These are phyloP conservation scores for Phytopythium aichiense DNA, from an alignment of 352 stramenopile genomes.

Conservation along the genomic window DNA sequence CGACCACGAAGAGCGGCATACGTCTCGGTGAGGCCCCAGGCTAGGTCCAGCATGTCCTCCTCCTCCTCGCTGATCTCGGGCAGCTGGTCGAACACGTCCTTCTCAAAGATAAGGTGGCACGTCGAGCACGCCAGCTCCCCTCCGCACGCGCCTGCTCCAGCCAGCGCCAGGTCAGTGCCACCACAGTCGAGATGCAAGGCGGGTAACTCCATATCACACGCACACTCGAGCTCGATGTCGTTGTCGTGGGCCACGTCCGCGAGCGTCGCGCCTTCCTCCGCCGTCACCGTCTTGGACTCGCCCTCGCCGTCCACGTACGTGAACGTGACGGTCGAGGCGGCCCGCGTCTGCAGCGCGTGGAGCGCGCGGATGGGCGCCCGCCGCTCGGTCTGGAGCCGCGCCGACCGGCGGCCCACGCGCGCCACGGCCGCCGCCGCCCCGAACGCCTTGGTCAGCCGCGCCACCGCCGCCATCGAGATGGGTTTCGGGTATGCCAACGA, in stretches of 20 bases:
- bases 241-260: slow-evolving; percentile 92
- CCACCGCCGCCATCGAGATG: not conserved
- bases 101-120: slow-evolving; percentile 91
- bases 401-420: slow-evolving; percentile 8
- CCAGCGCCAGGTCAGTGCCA: too few relatives aligned
- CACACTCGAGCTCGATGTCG: slow-evolving; percentile 90
- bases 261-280: slow-evolving; percentile 69
- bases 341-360: not conserved
- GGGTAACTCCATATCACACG: not conserved
- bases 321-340: slow-evolving; percentile 55
- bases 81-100: slow-evolving; percentile 86
- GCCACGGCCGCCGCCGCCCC: slow-evolving; percentile 10
- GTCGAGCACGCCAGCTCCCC: slow-evolving; percentile 93
- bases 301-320: slow-evolving; percentile 84
- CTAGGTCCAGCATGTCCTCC: slow-evolving; percentile 95
- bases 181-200: too few relatives aligned
- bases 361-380: slow-evolving; percentile 10
- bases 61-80: slow-evolving; percentile 91
- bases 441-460: not conserved
- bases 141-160: slow-evolving; percentile 74
- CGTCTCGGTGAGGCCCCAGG: slow-evolving; percentile 92
- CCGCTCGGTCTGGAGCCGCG: slow-evolving; percentile 2
- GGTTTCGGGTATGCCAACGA: too few relatives aligned
- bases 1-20: slow-evolving; percentile 29
- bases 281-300: slow-evolving; percentile 59